Percentiles rank a stretch among this genome's conserved stretches.
phyloP scores from a whole-genome alignment of 2,329 filamentous ascomycete genomes.

The Metarhizium humberi region DNA sequence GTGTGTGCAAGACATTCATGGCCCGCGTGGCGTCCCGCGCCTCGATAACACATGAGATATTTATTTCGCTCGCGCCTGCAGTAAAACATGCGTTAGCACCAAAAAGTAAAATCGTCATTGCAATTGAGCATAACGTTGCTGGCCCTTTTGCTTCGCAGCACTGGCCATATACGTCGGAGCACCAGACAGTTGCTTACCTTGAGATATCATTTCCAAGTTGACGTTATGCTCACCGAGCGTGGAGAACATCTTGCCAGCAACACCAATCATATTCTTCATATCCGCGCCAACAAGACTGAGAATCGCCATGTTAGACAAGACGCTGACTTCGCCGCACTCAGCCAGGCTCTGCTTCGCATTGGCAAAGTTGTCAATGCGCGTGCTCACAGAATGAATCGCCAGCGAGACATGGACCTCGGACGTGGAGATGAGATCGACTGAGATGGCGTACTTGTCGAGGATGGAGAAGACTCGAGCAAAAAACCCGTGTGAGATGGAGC shows the following conservation, averaged over 20 bases:
- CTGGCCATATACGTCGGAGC: background rate
- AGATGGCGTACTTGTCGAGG: slow-evolving; percentile 75
- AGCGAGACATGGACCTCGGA: slow-evolving; percentile 96
- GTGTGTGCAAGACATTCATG: slow-evolving; percentile 93
- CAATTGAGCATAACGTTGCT: background rate
- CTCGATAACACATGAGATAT: slow-evolving; percentile 96
- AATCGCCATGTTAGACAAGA: slow-evolving; percentile 89
- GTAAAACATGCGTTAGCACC: slow-evolving; percentile 4
- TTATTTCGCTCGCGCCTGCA: slow-evolving; percentile 91
- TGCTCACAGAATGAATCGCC: slow-evolving; percentile 78
- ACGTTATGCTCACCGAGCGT: slow-evolving; percentile 87
- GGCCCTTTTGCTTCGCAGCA: background rate
- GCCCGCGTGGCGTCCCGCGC: slow-evolving; percentile 83
- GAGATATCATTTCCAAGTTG: slow-evolving; percentile 99
- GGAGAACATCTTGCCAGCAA: slow-evolving; percentile 90
- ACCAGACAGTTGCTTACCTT: slow-evolving; percentile 50
- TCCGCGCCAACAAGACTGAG: slow-evolving; percentile 88
- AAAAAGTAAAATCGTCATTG: background rate
- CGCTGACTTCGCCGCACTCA: slow-evolving; percentile 80
- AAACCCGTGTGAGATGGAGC: slow-evolving; percentile 92
- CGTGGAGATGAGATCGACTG: slow-evolving; percentile 92
- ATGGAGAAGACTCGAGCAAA: slow-evolving; percentile 90
- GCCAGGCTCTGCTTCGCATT: slow-evolving; percentile 63
- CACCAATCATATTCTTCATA: slow-evolving; percentile 95
- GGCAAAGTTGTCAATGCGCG: slow-evolving; percentile 52